These are phyloP conservation scores for Heterobasidion parviporum DNA, from an alignment of 1,284 basidiomycete genomes.

Conservation along the genomic window DNA sequence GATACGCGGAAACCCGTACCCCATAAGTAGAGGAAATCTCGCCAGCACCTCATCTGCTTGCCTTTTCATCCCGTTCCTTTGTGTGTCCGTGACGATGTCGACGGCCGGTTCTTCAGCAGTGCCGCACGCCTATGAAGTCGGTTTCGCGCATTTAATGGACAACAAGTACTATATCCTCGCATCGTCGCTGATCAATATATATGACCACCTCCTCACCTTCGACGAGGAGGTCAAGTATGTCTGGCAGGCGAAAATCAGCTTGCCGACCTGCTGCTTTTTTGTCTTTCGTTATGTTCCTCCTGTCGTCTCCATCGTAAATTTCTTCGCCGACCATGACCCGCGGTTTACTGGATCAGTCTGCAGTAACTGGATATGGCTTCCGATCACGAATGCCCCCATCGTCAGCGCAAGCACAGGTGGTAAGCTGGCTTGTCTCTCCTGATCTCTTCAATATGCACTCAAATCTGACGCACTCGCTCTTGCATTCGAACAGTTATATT, in stretches of 20 bases:
- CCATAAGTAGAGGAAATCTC: no score
- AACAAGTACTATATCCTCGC: neutral
- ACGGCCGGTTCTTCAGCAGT: neutral
- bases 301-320: neutral
- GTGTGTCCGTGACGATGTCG: neutral
- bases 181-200: neutral
- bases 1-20: no score
- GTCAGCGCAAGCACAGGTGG: neutral
- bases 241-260: neutral
- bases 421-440: neutral
- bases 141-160: neutral
- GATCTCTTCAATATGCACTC: neutral
- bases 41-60: no score
- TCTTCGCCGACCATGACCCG: neutral
- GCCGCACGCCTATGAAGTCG: neutral
- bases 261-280: neutral
- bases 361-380: neutral
- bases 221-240: neutral
- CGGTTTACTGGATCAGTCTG: neutral
- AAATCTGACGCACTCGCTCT: neutral
- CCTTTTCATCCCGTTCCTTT: no score
- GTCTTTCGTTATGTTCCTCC: neutral
- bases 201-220: neutral
- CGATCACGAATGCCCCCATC: neutral
- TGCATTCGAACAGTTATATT: neutral